Conservation (phyloP, 441 rosid species). For the Syzygium syzygioides region DNA sequence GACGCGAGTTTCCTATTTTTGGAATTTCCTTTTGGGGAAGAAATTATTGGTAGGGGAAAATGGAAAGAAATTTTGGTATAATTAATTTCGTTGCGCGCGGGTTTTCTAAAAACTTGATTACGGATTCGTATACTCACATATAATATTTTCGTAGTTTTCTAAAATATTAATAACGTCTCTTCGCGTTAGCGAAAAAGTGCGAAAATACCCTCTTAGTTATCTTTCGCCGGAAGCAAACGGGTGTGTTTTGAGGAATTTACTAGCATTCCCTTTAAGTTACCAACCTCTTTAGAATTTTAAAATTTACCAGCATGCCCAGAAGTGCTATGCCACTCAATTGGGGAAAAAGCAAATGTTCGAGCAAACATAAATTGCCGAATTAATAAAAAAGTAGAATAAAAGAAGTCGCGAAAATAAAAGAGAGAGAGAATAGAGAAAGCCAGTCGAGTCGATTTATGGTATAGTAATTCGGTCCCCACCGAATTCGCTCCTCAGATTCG, state of each 20-base stretch:
- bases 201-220: neutral
- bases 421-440: neutral
- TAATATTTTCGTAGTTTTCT: too few relatives aligned
- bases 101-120: neutral
- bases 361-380: neutral
- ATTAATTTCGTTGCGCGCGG: neutral
- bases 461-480: neutral
- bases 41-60: neutral
- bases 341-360: neutral
- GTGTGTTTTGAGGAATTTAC: too few relatives aligned
- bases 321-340: neutral
- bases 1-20: neutral
- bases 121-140: too few relatives aligned
- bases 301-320: neutral
- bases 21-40: neutral
- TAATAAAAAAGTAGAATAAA: neutral
- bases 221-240: neutral
- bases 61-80: neutral
- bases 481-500: neutral
- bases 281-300: neutral
- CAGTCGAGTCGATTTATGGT: neutral
- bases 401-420: neutral
- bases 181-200: neutral
- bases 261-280: neutral
- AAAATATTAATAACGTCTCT: too few relatives aligned